These are phyloP conservation scores for Ilex paraguariensis DNA, from an alignment of 305 asterid genomes.

Conservation along the genomic window DNA sequence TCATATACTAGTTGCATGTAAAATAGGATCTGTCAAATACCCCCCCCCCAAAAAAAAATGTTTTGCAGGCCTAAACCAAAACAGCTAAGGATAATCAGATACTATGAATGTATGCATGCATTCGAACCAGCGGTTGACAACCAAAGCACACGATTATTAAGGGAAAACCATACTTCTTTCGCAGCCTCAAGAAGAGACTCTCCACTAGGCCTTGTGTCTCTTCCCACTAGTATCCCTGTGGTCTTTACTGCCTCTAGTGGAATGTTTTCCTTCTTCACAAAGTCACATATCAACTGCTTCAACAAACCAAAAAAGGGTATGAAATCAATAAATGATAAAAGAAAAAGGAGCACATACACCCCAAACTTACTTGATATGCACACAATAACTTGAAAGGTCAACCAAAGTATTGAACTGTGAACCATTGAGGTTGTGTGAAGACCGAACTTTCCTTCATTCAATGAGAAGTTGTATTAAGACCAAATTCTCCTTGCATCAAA, in stretches of 20 bases:
- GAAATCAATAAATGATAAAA: background rate
- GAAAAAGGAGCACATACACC: background rate
- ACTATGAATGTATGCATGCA: background rate
- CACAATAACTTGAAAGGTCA: too few species aligned
- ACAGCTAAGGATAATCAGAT: too few species aligned
- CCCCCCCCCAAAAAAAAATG: too few species aligned
- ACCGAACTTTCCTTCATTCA: too few species aligned
- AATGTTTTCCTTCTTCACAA: constrained; percentile 54
- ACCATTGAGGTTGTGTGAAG: too few species aligned
- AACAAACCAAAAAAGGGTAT: background rate
- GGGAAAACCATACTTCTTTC: constrained; percentile 46
- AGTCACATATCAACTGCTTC: constrained; percentile 65
- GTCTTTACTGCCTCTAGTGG: constrained; percentile 41
- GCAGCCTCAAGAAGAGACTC: constrained; percentile 65
- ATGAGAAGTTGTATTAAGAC: too few species aligned
- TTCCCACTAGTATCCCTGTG: constrained; percentile 61
- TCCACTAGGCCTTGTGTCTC: constrained; percentile 96
- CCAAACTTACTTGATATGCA: too few species aligned
- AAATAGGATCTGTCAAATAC: too few species aligned
- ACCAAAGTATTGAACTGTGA: too few species aligned
- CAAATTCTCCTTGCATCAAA: too few species aligned
- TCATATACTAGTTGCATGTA: too few species aligned
- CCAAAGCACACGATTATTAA: background rate
- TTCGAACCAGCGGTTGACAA: background rate
- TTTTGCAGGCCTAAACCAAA: too few species aligned